Evolutionary conservation across 2,329 filamentous ascomycete genomes (phyloP).

Genomic region (Dactylellina haptotyla): DNA sequence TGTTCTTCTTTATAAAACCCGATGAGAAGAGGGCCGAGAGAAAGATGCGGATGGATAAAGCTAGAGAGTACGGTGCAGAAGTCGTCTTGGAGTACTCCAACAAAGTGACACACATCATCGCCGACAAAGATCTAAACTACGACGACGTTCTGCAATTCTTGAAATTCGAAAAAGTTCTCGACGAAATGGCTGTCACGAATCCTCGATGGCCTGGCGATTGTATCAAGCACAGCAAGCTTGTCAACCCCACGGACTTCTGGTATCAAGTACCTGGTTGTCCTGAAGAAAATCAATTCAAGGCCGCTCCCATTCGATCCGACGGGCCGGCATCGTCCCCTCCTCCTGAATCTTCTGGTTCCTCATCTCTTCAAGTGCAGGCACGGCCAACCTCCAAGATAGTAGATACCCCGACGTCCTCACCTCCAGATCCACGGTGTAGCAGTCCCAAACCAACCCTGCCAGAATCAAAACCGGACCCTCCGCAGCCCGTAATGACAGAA

Average conservation of each 20-base stretch:
- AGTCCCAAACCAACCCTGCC: neutral
- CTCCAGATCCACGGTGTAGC: constrained; percentile 12
- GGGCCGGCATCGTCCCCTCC: neutral
- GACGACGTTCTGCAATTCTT: constrained; percentile 71
- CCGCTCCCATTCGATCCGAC: neutral
- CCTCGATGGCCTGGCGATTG: constrained; percentile 77
- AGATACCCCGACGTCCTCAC: constrained; percentile 17
- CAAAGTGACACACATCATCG: constrained; percentile 79
- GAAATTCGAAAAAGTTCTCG: constrained; percentile 65
- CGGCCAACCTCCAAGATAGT: constrained; percentile 14
- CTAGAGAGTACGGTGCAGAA: constrained; percentile 76
- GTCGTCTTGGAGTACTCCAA: constrained; percentile 71
- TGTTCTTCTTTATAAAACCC: constrained; percentile 71
- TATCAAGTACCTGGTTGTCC: constrained; percentile 70
- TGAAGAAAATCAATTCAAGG: constrained; percentile 55
- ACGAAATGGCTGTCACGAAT: constrained; percentile 71
- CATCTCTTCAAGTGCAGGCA: constrained; percentile 36
- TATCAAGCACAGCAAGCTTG: constrained; percentile 68
- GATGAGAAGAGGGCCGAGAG: constrained; percentile 76
- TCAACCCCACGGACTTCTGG: constrained; percentile 69
- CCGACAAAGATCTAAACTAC: constrained; percentile 75
- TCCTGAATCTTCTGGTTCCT: neutral
- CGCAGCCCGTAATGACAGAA: neutral
- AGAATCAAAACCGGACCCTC: neutral
- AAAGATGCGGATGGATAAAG: constrained; percentile 76